Conservation (phyloP, 257 asterid species). For the Nicotiana obtusifolia region DNA sequence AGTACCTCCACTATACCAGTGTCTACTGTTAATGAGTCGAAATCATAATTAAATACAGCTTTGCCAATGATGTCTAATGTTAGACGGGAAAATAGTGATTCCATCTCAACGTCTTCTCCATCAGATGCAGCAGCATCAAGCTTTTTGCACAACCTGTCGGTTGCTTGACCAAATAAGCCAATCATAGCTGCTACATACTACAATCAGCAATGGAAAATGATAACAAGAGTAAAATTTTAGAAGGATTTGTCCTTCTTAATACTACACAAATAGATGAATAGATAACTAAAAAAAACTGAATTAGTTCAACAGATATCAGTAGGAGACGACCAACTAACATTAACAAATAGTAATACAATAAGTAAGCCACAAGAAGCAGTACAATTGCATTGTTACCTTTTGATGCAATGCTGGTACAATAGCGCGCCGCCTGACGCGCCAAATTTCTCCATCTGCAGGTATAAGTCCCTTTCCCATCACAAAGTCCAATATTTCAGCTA, state of each 20-base stretch:
- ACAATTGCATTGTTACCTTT: constrained; percentile 45
- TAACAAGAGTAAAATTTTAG: not conserved
- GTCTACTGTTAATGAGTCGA: constrained; percentile 81
- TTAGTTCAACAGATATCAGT: not conserved
- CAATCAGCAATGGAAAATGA: constrained; percentile 14
- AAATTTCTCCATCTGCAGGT: constrained; percentile 96
- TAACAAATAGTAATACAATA: not conserved
- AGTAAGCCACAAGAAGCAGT: not conserved
- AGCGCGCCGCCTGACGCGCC: constrained; percentile 91
- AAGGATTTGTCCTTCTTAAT: constrained; percentile 1
- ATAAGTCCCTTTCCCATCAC: constrained; percentile 99
- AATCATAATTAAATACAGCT: constrained; percentile 95
- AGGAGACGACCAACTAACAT: not conserved
- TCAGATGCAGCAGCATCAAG: constrained; percentile 90
- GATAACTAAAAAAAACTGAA: not conserved
- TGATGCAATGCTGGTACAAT: constrained; percentile 94
- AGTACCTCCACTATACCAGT: constrained; percentile 89
- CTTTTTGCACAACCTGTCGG: constrained; percentile 73
- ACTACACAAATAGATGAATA: not conserved
- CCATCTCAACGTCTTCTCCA: constrained; percentile 96
- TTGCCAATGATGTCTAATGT: constrained; percentile 93
- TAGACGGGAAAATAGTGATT: constrained; percentile 93
- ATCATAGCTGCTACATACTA: constrained; percentile 96
- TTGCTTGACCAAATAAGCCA: constrained; percentile 78
- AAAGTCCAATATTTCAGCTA: constrained; percentile 90